These are phyloP conservation scores for Marasmius oreades DNA, from an alignment of 1,284 basidiomycete genomes.

Conservation along the genomic window DNA sequence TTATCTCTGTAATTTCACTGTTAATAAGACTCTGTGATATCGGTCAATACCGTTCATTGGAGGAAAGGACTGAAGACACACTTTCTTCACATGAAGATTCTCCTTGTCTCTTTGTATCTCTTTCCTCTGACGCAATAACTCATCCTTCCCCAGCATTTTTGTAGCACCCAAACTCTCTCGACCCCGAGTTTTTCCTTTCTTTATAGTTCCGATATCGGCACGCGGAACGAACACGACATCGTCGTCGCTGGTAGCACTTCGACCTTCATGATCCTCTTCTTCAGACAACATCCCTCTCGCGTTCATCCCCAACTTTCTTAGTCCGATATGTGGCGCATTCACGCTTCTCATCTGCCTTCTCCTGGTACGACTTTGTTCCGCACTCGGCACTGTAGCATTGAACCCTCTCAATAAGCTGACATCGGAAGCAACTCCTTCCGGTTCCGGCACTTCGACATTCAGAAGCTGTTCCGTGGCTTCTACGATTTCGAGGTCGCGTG, in stretches of 20 bases:
- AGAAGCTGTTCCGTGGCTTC: constrained; percentile 81
- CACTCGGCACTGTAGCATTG: constrained; percentile 87
- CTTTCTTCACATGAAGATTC: constrained; percentile 82
- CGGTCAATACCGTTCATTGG: constrained; percentile 11
- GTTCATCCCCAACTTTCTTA: constrained; percentile 76
- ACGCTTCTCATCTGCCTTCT: constrained; percentile 79
- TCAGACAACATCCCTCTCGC: constrained; percentile 73
- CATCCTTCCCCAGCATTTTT: constrained; percentile 77
- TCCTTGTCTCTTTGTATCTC: constrained; percentile 89
- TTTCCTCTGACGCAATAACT: constrained; percentile 75
- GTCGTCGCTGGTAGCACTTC: constrained; percentile 63
- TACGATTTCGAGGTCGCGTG: constrained; percentile 78
- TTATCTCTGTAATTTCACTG: constrained; percentile 84
- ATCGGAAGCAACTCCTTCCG: constrained; percentile 56
- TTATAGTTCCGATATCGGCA: constrained; percentile 35
- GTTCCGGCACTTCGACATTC: constrained; percentile 67
- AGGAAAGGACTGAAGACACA: constrained; percentile 27
- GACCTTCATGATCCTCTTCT: constrained; percentile 53
- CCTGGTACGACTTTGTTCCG: constrained; percentile 72
- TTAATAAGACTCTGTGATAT: constrained; percentile 72
- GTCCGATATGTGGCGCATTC: constrained; percentile 70
- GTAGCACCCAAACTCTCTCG: constrained; percentile 66
- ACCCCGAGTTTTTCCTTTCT: constrained; percentile 54
- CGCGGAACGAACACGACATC: constrained; percentile 58
- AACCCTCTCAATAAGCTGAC: constrained; percentile 84